Evolutionary conservation across 441 rosid species (phyloP), one percentile per base, ranked within the genome.

Genomic region (Populus hybrid): DNA sequence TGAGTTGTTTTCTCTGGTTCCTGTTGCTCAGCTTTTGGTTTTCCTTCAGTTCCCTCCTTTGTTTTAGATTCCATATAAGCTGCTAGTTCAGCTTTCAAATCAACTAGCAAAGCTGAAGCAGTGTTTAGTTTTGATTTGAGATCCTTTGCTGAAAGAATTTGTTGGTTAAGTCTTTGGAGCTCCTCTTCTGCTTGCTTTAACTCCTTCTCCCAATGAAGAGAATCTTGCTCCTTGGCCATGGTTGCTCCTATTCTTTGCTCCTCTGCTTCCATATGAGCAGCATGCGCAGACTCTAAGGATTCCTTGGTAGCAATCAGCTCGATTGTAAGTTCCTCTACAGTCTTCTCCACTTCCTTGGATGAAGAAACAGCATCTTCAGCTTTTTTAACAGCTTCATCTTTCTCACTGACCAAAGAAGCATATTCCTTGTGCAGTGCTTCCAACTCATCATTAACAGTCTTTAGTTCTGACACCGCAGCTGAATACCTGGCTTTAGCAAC

Each of bases 171-270:
- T 68, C 68, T 88, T 75, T 88, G 92, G 68, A 91, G 86, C 85
- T 93, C 94, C 76, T 92, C 99, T 79, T 93, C 98, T 32, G 93
- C 94, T 81, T 89, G 97, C 87, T 87, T 90, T 77, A 95, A 74
- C 77, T 93, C 98, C 88, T 89, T 92, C 86, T 95, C 98, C 99
- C 98, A 93, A 4, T 84, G 82, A 76, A 85, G 90, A 77, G 89
- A 84, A 77, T 95, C 97, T 78, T 93, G 98, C 82, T 93, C 98
- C 84, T 86, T 90, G 5, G 94, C 97, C 94, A 93, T 87, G 59
- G 93, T 91, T 69, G 97, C 95, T 73, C 96, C 98, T 50, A 92
- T 90, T 84, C 97, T 89, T 73, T 91, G 91, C 67, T 95, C 98
- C 85, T 95, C 99, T 0, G 97, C 98, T 80, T 92, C 99, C 83